phyloP scores from a whole-genome alignment of 805 yeast genomes.

The Lachancea cidri region DNA sequence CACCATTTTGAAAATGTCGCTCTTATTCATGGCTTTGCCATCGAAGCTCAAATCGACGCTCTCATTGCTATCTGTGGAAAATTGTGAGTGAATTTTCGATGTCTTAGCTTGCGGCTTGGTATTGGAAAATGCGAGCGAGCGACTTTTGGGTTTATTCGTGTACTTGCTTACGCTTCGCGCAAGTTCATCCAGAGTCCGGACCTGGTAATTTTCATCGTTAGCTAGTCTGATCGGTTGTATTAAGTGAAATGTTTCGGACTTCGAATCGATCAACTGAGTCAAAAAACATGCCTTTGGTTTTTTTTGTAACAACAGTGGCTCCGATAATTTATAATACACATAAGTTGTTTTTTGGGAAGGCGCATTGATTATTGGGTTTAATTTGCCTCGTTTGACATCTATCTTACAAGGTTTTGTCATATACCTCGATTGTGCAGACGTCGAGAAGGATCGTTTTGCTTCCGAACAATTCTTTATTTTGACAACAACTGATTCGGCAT shows the following conservation, averaged over 20 bases:
- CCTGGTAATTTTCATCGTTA: slow-evolving; percentile 6
- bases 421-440: not conserved
- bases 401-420: not conserved
- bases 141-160: not conserved
- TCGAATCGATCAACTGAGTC: slow-evolving; percentile 10
- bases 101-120: not conserved
- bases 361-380: not conserved
- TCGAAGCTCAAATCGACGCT: slow-evolving; percentile 41
- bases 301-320: slow-evolving; percentile 1
- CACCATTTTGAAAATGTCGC: slow-evolving; percentile 38
- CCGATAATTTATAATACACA: slow-evolving; percentile 2
- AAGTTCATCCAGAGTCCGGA: slow-evolving; percentile 9
- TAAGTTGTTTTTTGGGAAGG: not conserved
- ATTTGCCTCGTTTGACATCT: not conserved
- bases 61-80: slow-evolving; percentile 15
- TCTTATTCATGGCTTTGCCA: slow-evolving; percentile 42
- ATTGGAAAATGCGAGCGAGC: slow-evolving; percentile 1
- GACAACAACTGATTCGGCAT: not conserved
- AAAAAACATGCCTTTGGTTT: not conserved
- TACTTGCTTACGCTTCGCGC: slow-evolving; percentile 1
- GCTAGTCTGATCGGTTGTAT: slow-evolving; percentile 15
- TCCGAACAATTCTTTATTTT: not conserved
- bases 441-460: not conserved
- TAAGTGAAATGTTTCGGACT: slow-evolving; percentile 7
- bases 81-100: not conserved